phyloP scores from a whole-genome alignment of 1,284 basidiomycete genomes.

The Apiotrichum brassicae region DNA sequence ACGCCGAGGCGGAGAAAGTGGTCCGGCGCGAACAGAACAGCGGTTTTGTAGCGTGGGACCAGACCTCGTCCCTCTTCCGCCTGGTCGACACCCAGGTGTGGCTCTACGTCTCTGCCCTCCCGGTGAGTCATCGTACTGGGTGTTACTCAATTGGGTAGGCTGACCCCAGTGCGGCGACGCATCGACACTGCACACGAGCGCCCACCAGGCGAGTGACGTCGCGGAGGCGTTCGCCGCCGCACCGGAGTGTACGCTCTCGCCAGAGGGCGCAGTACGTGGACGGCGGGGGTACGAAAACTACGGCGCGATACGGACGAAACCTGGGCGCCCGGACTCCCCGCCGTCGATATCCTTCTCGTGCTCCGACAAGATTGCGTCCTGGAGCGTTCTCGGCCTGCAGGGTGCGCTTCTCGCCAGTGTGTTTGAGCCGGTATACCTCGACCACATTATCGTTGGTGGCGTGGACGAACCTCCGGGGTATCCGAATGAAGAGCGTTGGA shows the following conservation, averaged over 20 bases:
- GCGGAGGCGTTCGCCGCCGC: constrained; percentile 50
- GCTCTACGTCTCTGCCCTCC: constrained; percentile 84
- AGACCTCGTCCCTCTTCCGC: constrained; percentile 45
- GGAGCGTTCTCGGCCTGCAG: constrained; percentile 75
- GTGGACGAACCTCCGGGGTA: constrained; percentile 44
- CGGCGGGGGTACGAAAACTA: constrained; percentile 66
- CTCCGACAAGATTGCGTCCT: constrained; percentile 82
- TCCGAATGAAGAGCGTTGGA: constrained; percentile 44
- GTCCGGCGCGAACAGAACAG: constrained; percentile 33
- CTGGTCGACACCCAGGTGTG: constrained; percentile 57
- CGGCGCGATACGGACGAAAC: constrained; percentile 79
- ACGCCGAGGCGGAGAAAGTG: constrained; percentile 56
- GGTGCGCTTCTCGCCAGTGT: constrained; percentile 62
- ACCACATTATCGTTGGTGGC: constrained; percentile 63
- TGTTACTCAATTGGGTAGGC: neutral
- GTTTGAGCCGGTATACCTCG: constrained; percentile 60
- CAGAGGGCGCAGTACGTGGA: constrained; percentile 56
- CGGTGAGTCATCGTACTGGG: constrained; percentile 55
- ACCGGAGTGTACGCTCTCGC: constrained; percentile 15
- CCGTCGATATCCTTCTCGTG: constrained; percentile 77
- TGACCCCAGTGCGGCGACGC: constrained; percentile 71
- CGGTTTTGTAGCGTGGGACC: too few relatives aligned
- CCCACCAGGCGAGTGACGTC: constrained; percentile 61
- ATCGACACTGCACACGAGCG: constrained; percentile 69
- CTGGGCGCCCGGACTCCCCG: constrained; percentile 73